phyloP scores from a whole-genome alignment of 305 asterid genomes.

The Rubia peregrina region DNA sequence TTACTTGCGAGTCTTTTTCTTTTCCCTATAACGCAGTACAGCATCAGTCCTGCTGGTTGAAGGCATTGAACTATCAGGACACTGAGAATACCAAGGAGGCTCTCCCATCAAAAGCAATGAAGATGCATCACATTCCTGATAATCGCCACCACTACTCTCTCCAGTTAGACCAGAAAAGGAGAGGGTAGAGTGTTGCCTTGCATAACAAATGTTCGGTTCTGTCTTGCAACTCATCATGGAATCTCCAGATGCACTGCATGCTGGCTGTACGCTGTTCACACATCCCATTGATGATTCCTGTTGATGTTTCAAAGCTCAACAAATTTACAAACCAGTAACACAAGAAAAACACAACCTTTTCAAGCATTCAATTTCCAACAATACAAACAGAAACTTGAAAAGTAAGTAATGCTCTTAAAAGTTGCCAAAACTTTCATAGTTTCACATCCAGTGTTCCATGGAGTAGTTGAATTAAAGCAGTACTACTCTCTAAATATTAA shows the following conservation, averaged over 20 bases:
- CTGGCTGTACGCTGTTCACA: slow-evolving; percentile 25
- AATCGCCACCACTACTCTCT: slow-evolving; percentile 37
- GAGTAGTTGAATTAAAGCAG: not conserved
- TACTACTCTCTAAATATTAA: not conserved
- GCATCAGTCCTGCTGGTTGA: slow-evolving; percentile 58
- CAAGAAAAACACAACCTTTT: not conserved
- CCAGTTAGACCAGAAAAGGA: slow-evolving; percentile 39
- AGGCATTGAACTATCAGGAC: slow-evolving; percentile 40
- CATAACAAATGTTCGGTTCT: slow-evolving; percentile 32
- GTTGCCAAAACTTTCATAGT: not conserved
- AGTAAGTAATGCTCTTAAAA: not conserved
- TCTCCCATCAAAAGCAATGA: slow-evolving; percentile 46
- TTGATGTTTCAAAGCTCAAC: slow-evolving; percentile 13
- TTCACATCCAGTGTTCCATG: not conserved
- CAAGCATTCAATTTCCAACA: not conserved
- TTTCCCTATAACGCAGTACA: slow-evolving; percentile 75
- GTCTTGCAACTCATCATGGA: slow-evolving; percentile 41
- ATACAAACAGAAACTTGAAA: not conserved
- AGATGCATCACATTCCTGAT: slow-evolving; percentile 48
- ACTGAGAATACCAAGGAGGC: slow-evolving; percentile 33
- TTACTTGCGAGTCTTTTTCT: slow-evolving; percentile 75
- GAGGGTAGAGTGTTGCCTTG: slow-evolving; percentile 29
- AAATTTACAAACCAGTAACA: not conserved
- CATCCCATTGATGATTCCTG: slow-evolving; percentile 29
- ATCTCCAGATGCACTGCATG: slow-evolving; percentile 41